Evolutionary conservation across 2,329 filamentous ascomycete genomes (phyloP), one percentile per base, ranked within the genome.

Genomic region (Cadophora sp.): DNA sequence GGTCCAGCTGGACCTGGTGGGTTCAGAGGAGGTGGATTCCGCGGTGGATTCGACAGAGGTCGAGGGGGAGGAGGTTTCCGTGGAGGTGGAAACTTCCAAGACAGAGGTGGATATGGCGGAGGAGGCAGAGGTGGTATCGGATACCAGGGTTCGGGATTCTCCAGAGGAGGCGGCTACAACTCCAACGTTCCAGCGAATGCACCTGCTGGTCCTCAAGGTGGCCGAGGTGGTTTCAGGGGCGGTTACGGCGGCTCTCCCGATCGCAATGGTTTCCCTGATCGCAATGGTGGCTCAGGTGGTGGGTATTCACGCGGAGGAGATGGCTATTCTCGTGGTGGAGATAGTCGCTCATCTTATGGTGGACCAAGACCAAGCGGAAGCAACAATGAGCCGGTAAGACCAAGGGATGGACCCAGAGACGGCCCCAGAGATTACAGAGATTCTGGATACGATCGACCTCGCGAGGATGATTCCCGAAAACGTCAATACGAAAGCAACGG

Each of bases 351-450:
- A 27, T 61, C 63, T 27, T 64, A 74, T 50, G 72, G 75, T 43
- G 77, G 76, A 62, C 48, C 31, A 56, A 55, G 62, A 55, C 31
- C 48, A 27, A 77, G 76, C 69, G 92, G 92, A 73, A 92, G 92
- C 82, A 96, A 97, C 81, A 91, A 91, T 80, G 93, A 97, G 79
- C 93, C 92, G 70, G 88, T 96, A 78, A 90, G 91, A 76, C 88
- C 89, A 64, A 67, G 69, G 65, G 70, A 69, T 66, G 70, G 71
- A 75, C 83, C 81, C 46, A 67, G 69, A 70, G 70, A 69, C 64
- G 70, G 72, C 75, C 83, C 80, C 68, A 76, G 80, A 61, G 79
- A 81, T 65, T 80, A 82, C 62, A 76, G 84, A 56, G 86, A 87
- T 80, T 79, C 85, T 75, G 80, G 79, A 70, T 74, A 85, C 62